Percentiles rank a stretch among this genome's conserved stretches.
Conservation (phyloP, 2,329 filamentous ascomycete species). For the Reticulascus tulasneorum region DNA sequence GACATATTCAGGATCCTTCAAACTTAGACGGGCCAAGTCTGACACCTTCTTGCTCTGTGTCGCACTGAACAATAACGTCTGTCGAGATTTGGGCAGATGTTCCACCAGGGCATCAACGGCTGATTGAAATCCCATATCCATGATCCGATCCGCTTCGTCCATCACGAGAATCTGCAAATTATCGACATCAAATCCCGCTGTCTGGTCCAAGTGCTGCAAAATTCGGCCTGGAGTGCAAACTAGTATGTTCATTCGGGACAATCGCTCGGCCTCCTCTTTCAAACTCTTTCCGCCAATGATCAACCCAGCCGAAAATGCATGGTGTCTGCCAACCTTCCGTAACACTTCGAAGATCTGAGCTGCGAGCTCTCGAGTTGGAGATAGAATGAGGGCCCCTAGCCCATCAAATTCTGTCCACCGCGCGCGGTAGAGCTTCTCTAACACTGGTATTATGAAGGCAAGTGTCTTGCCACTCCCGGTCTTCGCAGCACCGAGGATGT, state of each 20-base stretch:
- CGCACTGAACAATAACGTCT: conserved; percentile 92
- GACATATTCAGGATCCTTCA: conserved; percentile 91
- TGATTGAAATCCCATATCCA: conserved; percentile 94
- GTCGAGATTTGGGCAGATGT: conserved; percentile 78
- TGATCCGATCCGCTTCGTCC: conserved; percentile 92
- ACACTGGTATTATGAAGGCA: conserved; percentile 84
- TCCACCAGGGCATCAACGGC: conserved; percentile 91
- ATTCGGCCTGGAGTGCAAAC: conserved; percentile 94
- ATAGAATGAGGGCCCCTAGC: conserved; percentile 86
- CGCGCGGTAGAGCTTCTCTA: conserved; percentile 86
- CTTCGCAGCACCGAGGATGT: conserved; percentile 92
- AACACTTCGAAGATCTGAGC: conserved; percentile 97
- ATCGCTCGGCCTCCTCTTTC: conserved; percentile 77
- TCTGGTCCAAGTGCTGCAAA: conserved; percentile 93
- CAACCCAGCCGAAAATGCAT: conserved; percentile 86
- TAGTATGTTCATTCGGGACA: conserved; percentile 92
- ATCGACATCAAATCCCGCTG: conserved; percentile 81
- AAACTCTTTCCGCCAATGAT: conserved; percentile 92
- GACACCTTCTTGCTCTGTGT: conserved; percentile 95
- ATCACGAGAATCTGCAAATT: conserved; percentile 90
- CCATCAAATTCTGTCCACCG: conserved; percentile 91
- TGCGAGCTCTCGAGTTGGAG: conserved; percentile 89
- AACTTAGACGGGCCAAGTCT: conserved; percentile 81
- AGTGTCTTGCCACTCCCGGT: conserved; percentile 95
- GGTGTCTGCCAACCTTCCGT: conserved; percentile 81